Conservation (phyloP, 805 yeast species). For the Naumovozyma castellii region DNA sequence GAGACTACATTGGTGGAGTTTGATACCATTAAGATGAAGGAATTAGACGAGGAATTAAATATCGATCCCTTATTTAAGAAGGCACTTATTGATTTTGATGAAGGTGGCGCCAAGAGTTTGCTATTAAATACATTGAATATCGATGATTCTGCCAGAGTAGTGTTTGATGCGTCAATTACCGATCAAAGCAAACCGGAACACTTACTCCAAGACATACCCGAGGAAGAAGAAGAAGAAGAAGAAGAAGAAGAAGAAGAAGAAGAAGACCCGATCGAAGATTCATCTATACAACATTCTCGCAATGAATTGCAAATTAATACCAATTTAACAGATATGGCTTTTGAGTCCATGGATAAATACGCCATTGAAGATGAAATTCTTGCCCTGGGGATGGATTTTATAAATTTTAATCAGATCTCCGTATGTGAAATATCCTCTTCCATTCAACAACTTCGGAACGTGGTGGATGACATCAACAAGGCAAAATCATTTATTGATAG, state of each 20-base stretch:
- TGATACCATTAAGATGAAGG: slow-evolving; percentile 41
- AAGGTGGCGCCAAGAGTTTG: slow-evolving; percentile 70
- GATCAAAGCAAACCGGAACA: slow-evolving; percentile 13
- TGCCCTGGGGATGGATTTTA: slow-evolving; percentile 29
- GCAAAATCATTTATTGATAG: slow-evolving; percentile 40
- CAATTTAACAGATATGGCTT: not conserved
- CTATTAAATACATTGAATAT: slow-evolving; percentile 51
- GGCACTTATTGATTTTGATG: slow-evolving; percentile 70
- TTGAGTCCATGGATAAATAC: not conserved
- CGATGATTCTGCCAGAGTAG: slow-evolving; percentile 45
- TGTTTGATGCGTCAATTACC: slow-evolving; percentile 50
- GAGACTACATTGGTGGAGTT: slow-evolving; percentile 44
- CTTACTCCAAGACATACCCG: slow-evolving; percentile 12
- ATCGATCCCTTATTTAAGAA: slow-evolving; percentile 71
- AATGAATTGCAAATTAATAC: not conserved
- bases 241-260: slow-evolving; percentile 11
- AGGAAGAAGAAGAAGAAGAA: slow-evolving; percentile 12
- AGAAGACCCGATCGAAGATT: slow-evolving; percentile 8
- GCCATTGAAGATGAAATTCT: slow-evolving; percentile 25
- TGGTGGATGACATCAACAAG: slow-evolving; percentile 44
- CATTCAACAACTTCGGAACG: slow-evolving; percentile 47
- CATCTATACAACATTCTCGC: not conserved
- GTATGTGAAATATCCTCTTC: slow-evolving; percentile 58
- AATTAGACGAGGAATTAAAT: slow-evolving; percentile 52
- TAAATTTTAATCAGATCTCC: slow-evolving; percentile 24